Conservation (phyloP, 2,329 filamentous ascomycete species). For the Calonectria henricotiae region DNA sequence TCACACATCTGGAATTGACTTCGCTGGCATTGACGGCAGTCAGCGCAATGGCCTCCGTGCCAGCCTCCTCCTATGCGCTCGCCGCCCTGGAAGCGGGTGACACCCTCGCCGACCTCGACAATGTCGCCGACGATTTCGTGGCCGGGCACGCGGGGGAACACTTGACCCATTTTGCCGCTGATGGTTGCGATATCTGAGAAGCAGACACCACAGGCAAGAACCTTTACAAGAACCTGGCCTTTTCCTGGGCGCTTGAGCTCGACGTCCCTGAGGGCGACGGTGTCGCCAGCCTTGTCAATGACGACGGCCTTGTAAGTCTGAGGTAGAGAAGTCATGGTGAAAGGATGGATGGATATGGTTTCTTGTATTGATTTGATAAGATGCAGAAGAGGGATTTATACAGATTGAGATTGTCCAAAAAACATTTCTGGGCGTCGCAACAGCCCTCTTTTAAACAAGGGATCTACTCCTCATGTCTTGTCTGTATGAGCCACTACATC, state of each 20-base stretch:
- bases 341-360: neutral
- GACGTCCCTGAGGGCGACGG: conserved; percentile 73
- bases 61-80: conserved; percentile 74
- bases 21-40: conserved; percentile 76
- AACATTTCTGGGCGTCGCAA: conserved; percentile 3
- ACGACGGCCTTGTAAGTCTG: conserved; percentile 79
- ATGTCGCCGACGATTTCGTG: conserved; percentile 82
- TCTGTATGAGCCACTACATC: conserved; percentile 2
- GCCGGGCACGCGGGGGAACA: conserved; percentile 76
- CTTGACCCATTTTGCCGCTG: conserved; percentile 67
- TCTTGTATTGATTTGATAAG: neutral
- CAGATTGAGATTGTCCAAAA: neutral
- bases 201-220: conserved; percentile 82
- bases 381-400: neutral
- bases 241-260: conserved; percentile 70
- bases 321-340: conserved; percentile 65
- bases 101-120: conserved; percentile 72
- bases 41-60: conserved; percentile 71
- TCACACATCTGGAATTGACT: conserved; percentile 80
- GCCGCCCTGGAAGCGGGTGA: conserved; percentile 74
- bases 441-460: conserved; percentile 25
- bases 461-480: neutral
- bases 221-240: conserved; percentile 79
- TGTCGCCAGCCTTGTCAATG: conserved; percentile 68
- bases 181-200: conserved; percentile 72